Evolutionary conservation across 2,329 filamentous ascomycete genomes (phyloP).

Genomic region (Cadophora sp.): DNA sequence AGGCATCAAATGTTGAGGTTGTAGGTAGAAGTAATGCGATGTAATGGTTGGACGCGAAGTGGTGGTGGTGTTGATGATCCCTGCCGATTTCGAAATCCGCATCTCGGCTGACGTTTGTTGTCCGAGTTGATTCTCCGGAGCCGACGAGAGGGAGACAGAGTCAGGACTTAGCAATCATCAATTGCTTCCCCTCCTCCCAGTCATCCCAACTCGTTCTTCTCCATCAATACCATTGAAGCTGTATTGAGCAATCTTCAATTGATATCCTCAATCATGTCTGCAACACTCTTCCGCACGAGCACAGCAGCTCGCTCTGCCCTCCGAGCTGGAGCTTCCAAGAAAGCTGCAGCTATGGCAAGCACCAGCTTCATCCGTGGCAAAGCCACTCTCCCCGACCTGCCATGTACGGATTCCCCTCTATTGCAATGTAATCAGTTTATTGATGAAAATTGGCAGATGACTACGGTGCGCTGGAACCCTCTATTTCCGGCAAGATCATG

Average conservation of each 20-base stretch:
- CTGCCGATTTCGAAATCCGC: conserved; percentile 24
- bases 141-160: conserved; percentile 2
- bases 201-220: conserved; percentile 19
- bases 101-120: conserved; percentile 20
- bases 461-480: conserved; percentile 90
- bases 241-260: conserved; percentile 28
- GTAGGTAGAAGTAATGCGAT: too few relatives aligned
- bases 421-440: not conserved
- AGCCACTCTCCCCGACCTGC: conserved; percentile 89
- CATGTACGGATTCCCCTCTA: conserved; percentile 60
- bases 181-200: conserved; percentile 10
- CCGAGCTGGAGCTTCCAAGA: conserved; percentile 68
- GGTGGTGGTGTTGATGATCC: conserved; percentile 28
- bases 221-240: conserved; percentile 22
- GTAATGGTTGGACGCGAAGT: conserved; percentile 15
- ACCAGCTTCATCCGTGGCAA: conserved; percentile 84
- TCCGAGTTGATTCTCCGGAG: conserved; percentile 4
- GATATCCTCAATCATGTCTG: conserved; percentile 65
- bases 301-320: conserved; percentile 73
- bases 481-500: conserved; percentile 91
- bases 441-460: conserved; percentile 68
- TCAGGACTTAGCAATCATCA: conserved; percentile 11
- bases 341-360: conserved; percentile 70
- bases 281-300: conserved; percentile 75
- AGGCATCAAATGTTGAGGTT: conserved; percentile 13